Evolutionary conservation across 2,329 filamentous ascomycete genomes (phyloP).

Genomic region (Massarina eburnea): DNA sequence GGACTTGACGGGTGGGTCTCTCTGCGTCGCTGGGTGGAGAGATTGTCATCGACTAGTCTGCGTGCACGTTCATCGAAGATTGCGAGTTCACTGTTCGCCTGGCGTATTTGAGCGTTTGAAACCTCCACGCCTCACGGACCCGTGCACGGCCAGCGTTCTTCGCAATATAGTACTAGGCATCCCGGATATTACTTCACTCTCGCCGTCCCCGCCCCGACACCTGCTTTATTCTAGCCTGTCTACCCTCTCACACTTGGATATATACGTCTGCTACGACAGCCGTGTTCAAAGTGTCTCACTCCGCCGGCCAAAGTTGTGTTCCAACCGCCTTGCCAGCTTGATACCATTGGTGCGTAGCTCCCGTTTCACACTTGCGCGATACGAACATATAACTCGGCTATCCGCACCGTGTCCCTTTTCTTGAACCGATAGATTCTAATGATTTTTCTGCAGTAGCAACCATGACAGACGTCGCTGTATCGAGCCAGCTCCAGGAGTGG

Average conservation of each 20-base stretch:
- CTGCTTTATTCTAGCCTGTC: constrained; percentile 7
- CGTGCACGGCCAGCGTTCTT: constrained; percentile 19
- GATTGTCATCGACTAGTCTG: constrained; percentile 8
- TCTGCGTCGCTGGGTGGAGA: no score
- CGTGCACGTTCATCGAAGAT: neutral
- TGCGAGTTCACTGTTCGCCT: constrained; percentile 19
- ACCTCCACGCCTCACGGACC: constrained; percentile 17
- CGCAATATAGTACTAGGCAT: constrained; percentile 20
- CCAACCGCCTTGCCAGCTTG: constrained; percentile 23
- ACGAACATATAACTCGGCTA: constrained; percentile 18
- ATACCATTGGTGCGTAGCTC: constrained; percentile 30
- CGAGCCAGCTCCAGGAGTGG: constrained; percentile 42
- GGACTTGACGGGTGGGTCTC: constrained; percentile 1
- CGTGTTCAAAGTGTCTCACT: constrained; percentile 25
- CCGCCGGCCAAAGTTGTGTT: constrained; percentile 16
- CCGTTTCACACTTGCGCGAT: constrained; percentile 31
- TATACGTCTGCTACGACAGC: constrained; percentile 5
- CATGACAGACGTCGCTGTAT: constrained; percentile 36
- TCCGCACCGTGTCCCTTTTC: constrained; percentile 3
- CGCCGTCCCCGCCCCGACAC: constrained; percentile 5
- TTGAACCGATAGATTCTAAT: neutral
- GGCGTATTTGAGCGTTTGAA: constrained; percentile 29
- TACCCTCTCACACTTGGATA: constrained; percentile 6
- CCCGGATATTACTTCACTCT: constrained; percentile 11
- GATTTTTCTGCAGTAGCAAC: constrained; percentile 11